Evolutionary conservation across 2,329 filamentous ascomycete genomes (phyloP).

Genomic region (Metarhizium sp.): DNA sequence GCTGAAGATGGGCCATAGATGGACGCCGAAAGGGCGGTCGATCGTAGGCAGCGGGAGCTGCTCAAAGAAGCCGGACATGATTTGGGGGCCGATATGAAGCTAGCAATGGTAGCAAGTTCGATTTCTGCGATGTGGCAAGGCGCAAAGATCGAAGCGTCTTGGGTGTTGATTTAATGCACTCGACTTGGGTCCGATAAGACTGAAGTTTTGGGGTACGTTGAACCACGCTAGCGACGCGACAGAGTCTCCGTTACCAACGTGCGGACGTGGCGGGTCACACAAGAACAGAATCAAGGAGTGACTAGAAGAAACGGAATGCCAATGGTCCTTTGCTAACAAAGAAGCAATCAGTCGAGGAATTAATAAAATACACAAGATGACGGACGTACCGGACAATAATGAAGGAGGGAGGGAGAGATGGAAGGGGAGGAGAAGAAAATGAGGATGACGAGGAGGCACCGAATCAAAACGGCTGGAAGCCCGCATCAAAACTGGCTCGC

Average conservation of each 20-base stretch:
- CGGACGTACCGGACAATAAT: slow-evolving; percentile 10
- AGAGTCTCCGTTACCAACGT: background rate
- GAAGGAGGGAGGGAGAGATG: slow-evolving; percentile 11
- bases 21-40: slow-evolving; percentile 84
- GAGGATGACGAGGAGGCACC: slow-evolving; percentile 3
- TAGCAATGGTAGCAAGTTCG: background rate
- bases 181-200: background rate
- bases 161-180: background rate
- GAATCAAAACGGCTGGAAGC: background rate
- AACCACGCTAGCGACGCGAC: background rate
- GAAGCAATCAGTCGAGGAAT: background rate
- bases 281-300: slow-evolving; percentile 20
- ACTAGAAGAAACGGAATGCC: slow-evolving; percentile 22
- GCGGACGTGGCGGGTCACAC: slow-evolving; percentile 2
- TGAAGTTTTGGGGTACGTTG: background rate
- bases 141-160: background rate
- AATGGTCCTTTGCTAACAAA: background rate
- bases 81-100: slow-evolving; percentile 8
- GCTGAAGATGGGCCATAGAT: slow-evolving; percentile 91
- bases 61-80: slow-evolving; percentile 38
- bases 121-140: background rate
- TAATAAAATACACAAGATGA: slow-evolving; percentile 13
- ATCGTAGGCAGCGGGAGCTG: slow-evolving; percentile 65
- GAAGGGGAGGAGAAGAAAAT: slow-evolving; percentile 9
- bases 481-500: slow-evolving; percentile 9